phyloP scores from a whole-genome alignment of 495 filamentous ascomycete genomes.

The Penicillium lagena region DNA sequence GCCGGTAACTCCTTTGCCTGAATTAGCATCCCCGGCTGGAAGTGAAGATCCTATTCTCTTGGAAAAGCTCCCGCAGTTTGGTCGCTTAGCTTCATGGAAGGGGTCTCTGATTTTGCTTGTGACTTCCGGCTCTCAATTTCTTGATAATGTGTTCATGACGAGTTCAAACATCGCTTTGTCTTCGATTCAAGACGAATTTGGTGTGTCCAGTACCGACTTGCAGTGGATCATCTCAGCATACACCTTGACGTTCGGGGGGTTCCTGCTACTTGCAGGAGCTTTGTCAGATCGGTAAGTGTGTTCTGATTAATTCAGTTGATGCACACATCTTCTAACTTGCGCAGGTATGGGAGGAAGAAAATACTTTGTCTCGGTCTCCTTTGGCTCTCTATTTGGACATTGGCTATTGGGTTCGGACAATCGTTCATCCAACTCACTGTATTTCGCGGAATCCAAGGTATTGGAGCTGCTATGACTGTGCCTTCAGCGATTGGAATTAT shows the following conservation, averaged over 20 bases:
- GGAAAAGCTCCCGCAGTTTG: conserved; percentile 11
- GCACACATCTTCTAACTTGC: background rate
- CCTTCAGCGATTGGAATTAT: conserved; percentile 34
- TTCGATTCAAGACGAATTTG: conserved; percentile 30
- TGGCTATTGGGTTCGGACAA: conserved; percentile 30
- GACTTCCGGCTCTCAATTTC: conserved; percentile 31
- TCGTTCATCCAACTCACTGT: conserved; percentile 29
- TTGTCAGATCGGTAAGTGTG: conserved; percentile 28
- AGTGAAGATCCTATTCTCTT: conserved; percentile 13
- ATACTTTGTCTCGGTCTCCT: conserved; percentile 26
- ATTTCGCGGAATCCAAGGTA: conserved; percentile 30
- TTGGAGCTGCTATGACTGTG: conserved; percentile 31
- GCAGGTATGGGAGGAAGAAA: conserved; percentile 27
- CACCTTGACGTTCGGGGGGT: conserved; percentile 30
- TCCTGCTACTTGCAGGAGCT: conserved; percentile 26
- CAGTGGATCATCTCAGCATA: conserved; percentile 38
- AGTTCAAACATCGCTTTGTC: conserved; percentile 31
- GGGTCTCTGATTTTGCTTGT: conserved; percentile 26
- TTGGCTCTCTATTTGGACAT: conserved; percentile 30
- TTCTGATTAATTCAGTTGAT: background rate
- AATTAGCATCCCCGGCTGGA: conserved; percentile 10
- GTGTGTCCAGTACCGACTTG: conserved; percentile 23
- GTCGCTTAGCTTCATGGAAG: background rate
- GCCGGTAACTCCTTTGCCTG: conserved; percentile 2
- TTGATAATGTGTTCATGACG: conserved; percentile 36